Evolutionary conservation across 2,329 filamentous ascomycete species (phyloP).

Genomic region (Fonsecaea nubica): DNA sequence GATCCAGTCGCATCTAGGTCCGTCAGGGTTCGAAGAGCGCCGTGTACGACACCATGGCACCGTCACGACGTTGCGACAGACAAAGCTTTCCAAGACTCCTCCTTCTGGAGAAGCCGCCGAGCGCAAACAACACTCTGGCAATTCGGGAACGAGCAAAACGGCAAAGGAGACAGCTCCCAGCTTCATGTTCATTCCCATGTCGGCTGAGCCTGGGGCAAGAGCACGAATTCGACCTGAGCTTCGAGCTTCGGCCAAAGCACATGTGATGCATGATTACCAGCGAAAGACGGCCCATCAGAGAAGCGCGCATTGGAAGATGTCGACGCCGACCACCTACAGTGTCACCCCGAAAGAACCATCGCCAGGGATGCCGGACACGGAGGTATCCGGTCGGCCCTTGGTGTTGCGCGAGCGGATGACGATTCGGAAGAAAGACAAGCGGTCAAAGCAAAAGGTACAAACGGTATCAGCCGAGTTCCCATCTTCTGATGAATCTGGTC

Average conservation of each 20-base stretch:
- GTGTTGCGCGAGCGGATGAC: not conserved
- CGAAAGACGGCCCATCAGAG: conserved; percentile 20
- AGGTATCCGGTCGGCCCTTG: not conserved
- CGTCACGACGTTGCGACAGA: not conserved
- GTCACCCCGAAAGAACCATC: conserved; percentile 6
- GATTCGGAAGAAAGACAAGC: conserved; percentile 1
- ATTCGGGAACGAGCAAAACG: not conserved
- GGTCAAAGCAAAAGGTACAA: not conserved
- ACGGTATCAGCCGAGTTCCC: not conserved
- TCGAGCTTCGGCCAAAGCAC: conserved; percentile 23
- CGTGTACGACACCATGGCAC: not conserved
- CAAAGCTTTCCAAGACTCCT: conserved; percentile 8
- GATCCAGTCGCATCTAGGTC: not conserved
- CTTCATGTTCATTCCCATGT: conserved; percentile 24
- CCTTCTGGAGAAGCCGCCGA: not conserved
- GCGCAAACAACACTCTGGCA: not conserved
- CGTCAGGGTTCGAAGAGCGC: not conserved
- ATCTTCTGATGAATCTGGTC: conserved; percentile 2
- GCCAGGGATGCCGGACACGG: too few relatives aligned
- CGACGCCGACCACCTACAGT: conserved; percentile 15
- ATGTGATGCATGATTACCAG: conserved; percentile 24
- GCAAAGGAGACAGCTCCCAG: conserved; percentile 7
- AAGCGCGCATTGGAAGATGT: conserved; percentile 16
- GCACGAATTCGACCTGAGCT: conserved; percentile 14
- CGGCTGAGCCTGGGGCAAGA: conserved; percentile 15